Base-by-base conservation (phyloP, 2,329 filamentous ascomycete species). In the Aspergillus persii region DNA sequence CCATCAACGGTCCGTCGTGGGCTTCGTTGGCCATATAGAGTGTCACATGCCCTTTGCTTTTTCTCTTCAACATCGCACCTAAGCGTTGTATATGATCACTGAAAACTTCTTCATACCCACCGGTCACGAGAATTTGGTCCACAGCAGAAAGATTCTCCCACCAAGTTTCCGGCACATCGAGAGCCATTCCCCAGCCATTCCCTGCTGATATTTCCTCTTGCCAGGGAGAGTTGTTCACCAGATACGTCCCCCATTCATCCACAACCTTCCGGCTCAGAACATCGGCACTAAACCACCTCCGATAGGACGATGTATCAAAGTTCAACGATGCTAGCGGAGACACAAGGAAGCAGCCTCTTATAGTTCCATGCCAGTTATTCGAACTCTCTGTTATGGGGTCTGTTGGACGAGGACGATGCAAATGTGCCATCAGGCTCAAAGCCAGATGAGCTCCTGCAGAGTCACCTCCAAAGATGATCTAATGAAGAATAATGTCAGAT, bases 401-500 rank as follows among this genome's bases (percentile, higher is more conserved):
- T 23, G n/a, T 36, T n/a, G 30, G 1, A 26, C 46, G 46, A 7
- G 12, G 31, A 31, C 26, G 48, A 12, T 56, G 33, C 4, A 64
- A 39, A 56, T 58, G 53, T 7, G 62, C 30, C 3, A 66, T 11
- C 3, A 66, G 57, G 5, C 49, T 54, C 4, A 69, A 50, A 3
- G 64, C 62, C 2, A 69, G 54, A 54, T 68, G 66, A 8, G 63
- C 67, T 2, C 67, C 67, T 52, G 66, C 67, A 30, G 67, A 69
- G 56, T 68, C 67, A 0, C 67, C 67, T 12, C 64, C 67, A 30
- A 69, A 56, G 9, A 68, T 30, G 41, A 69, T 68, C 64, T 69
- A 46, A 9, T 30, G 31, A 15, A 50, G 49, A 49, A 9, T 54
- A 7, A 29, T 36, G 15, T 47, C 26, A 23, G 4, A 31, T 11